Base-by-base conservation (phyloP, 345 rosid species). In the Erysimum cheiranthoides region DNA sequence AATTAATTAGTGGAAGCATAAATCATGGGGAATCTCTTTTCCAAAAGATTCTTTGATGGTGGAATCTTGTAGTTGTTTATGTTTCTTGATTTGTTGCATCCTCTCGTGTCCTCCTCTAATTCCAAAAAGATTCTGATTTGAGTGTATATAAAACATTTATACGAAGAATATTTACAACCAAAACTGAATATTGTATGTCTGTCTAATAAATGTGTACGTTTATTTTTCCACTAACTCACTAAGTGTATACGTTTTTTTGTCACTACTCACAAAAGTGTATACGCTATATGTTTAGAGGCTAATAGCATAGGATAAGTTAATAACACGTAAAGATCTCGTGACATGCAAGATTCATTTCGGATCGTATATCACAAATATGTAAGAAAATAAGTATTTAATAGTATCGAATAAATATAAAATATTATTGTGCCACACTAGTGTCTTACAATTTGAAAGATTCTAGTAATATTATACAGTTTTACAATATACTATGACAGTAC, bases 291-390 rank as follows among this genome's bases (percentile, higher is more conserved):
- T 16, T 35, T 73, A 46, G 53, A 35, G 27, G 34, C 68, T 17
- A 16, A 17, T 17, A 30, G 43, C 28, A 59, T 67, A 43, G 25
- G 68, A 51, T 61, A 68, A 39, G 49, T 42, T 69, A 40, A 39
- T 60, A 61, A 76, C 64, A 76, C 79, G 79, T 52, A 61, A 61
- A 69, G 39, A 68, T 52, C 65, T 69, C 53, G 35, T 76, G 57
- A 61, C 79, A 76, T 76, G 79, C 79, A 69, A 69, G 13, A 69
- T 61, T 62, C 75, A 76, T 76, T 76, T 71, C 49, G 16, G 56
- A 5, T 32, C 32, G 49, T 10, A 61, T 61, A 68, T 68, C 13
- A 59, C 32, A 5, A 50, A 31, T 31, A 39, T 67, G 36, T 73
- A 70, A 32, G 6, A 32, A 32, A 5, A 32, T 32, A 32, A 21